Evolutionary conservation across 106 monocot species (phyloP).

Genomic region (Acorus gramineus): DNA sequence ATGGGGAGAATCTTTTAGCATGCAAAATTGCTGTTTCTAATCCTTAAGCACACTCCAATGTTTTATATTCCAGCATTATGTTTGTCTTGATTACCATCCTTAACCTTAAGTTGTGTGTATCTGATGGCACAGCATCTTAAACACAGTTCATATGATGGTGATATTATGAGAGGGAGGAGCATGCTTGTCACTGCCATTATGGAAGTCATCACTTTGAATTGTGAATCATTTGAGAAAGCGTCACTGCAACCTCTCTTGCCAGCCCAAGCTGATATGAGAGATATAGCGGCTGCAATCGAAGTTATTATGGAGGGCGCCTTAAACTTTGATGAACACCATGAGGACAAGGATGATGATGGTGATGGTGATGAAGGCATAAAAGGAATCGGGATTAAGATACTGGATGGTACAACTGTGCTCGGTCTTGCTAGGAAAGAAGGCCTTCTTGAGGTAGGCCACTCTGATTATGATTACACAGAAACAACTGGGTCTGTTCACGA

Average conservation of each 20-base stretch:
- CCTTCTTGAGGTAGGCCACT: conserved; percentile 13
- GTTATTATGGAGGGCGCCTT: conserved; percentile 83
- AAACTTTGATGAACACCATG: conserved; percentile 51
- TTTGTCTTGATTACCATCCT: conserved; percentile 4
- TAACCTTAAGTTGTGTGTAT: conserved; percentile 20
- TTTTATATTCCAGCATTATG: neutral
- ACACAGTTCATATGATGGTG: conserved; percentile 45
- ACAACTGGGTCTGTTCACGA: conserved; percentile 4
- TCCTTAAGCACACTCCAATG: no score
- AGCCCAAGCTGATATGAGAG: conserved; percentile 65
- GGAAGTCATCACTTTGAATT: conserved; percentile 87
- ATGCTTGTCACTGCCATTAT: conserved; percentile 98
- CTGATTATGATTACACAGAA: conserved; percentile 12
- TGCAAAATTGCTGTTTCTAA: no score
- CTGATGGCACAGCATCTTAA: conserved; percentile 47
- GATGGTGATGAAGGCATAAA: conserved; percentile 67
- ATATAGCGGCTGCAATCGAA: conserved; percentile 78
- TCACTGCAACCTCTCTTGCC: conserved; percentile 53
- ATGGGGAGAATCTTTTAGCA: no score
- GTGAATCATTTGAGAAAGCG: conserved; percentile 53
- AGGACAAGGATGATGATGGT: conserved; percentile 21
- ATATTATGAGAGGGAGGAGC: conserved; percentile 67
- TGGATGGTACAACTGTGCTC: conserved; percentile 76
- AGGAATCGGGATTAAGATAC: conserved; percentile 87
- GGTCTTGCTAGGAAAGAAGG: conserved; percentile 44